A percentile compares a stretch with the other conserved stretches of the same genome.
Conservation (phyloP, 83 land plant genomes). For the Diphasiastrum complanatum region DNA sequence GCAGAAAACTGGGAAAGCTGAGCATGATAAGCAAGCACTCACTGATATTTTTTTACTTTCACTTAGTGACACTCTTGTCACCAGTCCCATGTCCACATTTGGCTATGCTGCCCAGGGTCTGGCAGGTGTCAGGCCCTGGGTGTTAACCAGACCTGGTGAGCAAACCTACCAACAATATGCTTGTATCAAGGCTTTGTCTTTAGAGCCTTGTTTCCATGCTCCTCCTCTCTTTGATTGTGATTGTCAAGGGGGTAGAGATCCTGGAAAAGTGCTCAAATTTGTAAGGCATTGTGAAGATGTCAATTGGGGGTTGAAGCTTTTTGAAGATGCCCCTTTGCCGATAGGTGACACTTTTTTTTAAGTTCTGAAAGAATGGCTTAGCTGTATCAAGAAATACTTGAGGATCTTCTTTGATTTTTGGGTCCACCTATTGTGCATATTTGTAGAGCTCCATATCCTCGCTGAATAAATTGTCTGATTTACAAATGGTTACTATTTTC, state of each 20-base stretch:
- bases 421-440: no score
- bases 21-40: no score
- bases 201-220: conserved; percentile 87
- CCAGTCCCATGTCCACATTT: conserved; percentile 80
- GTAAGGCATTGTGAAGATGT: conserved; percentile 79
- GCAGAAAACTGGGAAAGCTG: no score
- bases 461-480: no score
- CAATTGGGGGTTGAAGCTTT: conserved; percentile 71
- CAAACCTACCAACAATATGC: conserved; percentile 43
- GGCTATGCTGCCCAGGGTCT: conserved; percentile 90
- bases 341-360: no score
- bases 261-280: conserved; percentile 51
- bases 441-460: no score
- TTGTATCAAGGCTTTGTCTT: conserved; percentile 55
- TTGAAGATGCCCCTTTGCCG: no score
- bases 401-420: no score
- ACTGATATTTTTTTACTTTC: conserved; percentile 84
- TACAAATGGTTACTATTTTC: no score
- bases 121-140: conserved; percentile 70
- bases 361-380: no score
- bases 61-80: conserved; percentile 55
- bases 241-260: conserved; percentile 45
- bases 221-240: conserved; percentile 73
- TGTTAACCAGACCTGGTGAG: conserved; percentile 35
- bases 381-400: no score